phyloP scores from a whole-genome alignment of 2,329 filamentous ascomycete genomes.

The Fusarium euwallaceae region DNA sequence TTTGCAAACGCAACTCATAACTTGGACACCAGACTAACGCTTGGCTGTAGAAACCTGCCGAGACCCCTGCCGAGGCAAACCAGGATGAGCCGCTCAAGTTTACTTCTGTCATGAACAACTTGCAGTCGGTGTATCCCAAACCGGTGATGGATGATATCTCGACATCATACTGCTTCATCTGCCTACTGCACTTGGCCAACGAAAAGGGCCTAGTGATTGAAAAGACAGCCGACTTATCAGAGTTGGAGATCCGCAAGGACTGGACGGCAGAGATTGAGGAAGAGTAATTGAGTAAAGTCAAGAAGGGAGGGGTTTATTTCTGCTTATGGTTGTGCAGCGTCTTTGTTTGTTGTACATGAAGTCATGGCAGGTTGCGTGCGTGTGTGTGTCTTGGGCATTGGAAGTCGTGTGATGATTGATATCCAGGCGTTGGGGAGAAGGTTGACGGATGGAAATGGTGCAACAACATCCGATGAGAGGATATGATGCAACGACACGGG shows the following conservation, averaged over 20 bases:
- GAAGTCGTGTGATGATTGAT: constrained; percentile 36
- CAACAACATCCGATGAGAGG: constrained; percentile 28
- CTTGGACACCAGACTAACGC: constrained; percentile 21
- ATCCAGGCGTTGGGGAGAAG: constrained; percentile 40
- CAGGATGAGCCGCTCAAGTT: constrained; percentile 78
- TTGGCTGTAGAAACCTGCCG: constrained; percentile 36
- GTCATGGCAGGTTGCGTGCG: background rate
- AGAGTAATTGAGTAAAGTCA: constrained; percentile 43
- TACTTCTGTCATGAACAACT: constrained; percentile 89
- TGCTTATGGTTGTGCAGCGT: constrained; percentile 2
- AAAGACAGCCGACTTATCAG: constrained; percentile 68
- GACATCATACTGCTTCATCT: constrained; percentile 94
- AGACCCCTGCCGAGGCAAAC: constrained; percentile 47
- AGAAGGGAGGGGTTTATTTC: constrained; percentile 4
- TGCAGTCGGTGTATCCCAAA: constrained; percentile 88
- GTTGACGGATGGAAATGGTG: constrained; percentile 14
- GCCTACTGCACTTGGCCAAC: constrained; percentile 89
- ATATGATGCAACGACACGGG: constrained; percentile 32
- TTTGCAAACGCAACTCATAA: background rate
- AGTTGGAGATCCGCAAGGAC: constrained; percentile 73
- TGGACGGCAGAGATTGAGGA: constrained; percentile 69
- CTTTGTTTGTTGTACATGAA: constrained; percentile 19
- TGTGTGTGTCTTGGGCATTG: constrained; percentile 12
- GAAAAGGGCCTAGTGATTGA: constrained; percentile 89
- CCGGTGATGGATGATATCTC: constrained; percentile 93